Base-by-base conservation (phyloP, 148 eudicot genomes). In the Fagopyrum tataricum region DNA sequence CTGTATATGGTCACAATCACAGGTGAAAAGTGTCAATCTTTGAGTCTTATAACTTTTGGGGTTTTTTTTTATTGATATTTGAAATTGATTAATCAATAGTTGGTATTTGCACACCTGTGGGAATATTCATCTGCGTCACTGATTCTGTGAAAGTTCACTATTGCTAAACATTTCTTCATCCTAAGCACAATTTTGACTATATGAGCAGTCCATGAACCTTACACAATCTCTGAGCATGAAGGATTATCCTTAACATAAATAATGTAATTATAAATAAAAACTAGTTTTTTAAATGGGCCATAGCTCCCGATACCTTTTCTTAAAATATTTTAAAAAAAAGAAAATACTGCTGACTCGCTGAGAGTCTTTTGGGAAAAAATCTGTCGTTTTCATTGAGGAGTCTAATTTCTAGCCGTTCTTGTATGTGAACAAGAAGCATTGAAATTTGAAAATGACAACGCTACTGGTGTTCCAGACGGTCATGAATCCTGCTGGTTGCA, bases 1-100 rank as follows among this genome's bases (percentile, higher is more conserved):
- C 0, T 64, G 69, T 64, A 64, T 64, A 64, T 64, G 37, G 44
- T 64, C 41, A 31, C 69, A 64, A 43, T 64, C 14, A 31, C 69
- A 64, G 69, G 43, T 64, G 20, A 64, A 37, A 31, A 18, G 23
- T 59, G 26, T 24, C 66, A 59, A 23, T 59, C 58, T 52, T 52
- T 52, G 37, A 31, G 37, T 2, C 18, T 18, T n/a, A 17, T 52
- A 20, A n/a, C 56, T 51, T 14, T 23, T 58, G 37, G 26, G 20
- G 59, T 53, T 53, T n/a, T n/a, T n/a, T n/a, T n/a, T 53, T 21
- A 53, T 53, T 53, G 52, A 48, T 48, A 48, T 17, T n/a, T 48
- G 52, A 13, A 53, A 17, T 52, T 52, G 64, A 58, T 58, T 26
- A 37, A 58, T 58, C 37, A 59, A 24, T 1, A 18, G 18, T 51